phyloP scores from a whole-genome alignment of 495 filamentous ascomycete species.

The Neurospora tetrasperma region DNA sequence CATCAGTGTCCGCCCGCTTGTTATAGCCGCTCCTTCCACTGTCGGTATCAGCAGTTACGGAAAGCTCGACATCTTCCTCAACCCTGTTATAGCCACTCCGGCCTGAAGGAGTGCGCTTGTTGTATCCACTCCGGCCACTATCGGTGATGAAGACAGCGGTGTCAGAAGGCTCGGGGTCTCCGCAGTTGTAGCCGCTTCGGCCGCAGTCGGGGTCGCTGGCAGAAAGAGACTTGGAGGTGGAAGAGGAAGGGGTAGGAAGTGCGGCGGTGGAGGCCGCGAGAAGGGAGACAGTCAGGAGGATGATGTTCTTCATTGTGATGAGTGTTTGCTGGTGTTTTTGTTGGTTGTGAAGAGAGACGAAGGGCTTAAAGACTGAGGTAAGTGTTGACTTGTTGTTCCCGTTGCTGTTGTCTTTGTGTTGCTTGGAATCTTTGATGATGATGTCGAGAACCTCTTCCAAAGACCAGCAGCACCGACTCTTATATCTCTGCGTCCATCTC shows the following conservation, averaged over 20 bases:
- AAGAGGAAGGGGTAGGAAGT: not conserved
- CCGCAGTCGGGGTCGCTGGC: not conserved
- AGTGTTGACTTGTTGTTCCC: not conserved
- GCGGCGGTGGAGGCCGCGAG: not conserved
- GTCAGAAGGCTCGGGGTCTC: not conserved
- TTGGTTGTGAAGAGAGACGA: not conserved
- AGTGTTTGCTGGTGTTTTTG: not conserved
- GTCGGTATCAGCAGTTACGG: not conserved
- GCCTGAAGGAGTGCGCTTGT: too few species aligned
- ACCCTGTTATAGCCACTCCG: not conserved
- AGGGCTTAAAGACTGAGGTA: not conserved
- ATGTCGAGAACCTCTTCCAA: not conserved
- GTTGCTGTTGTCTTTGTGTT: not conserved
- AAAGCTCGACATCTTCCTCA: not conserved
- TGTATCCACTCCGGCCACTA: not conserved
- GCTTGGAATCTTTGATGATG: not conserved
- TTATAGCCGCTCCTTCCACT: not conserved
- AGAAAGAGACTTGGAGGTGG: not conserved
- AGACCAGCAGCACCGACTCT: not conserved
- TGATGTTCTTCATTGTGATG: not conserved
- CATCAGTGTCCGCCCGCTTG: too few species aligned
- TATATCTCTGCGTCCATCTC: not conserved
- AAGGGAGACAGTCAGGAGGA: not conserved
- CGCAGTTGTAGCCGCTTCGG: not conserved
- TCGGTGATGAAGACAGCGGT: not conserved